Evolutionary conservation across 345 rosid species (phyloP).

Genomic region (Eutrema japonicum): DNA sequence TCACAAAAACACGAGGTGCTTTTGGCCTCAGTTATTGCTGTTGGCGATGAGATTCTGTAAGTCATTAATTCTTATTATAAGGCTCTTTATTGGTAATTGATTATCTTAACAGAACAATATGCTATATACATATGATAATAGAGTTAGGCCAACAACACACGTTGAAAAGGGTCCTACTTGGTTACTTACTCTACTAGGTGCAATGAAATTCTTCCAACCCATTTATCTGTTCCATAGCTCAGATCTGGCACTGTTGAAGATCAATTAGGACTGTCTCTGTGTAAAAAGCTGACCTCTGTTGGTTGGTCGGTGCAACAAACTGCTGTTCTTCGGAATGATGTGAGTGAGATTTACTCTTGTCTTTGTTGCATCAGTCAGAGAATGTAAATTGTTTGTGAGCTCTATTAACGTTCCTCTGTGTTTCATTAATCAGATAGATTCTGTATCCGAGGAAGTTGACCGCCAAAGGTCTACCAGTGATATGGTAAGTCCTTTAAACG

Average conservation of each 20-base stretch:
- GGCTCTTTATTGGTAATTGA: background rate
- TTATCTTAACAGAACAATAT: slow-evolving; percentile 1
- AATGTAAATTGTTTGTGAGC: slow-evolving; percentile 23
- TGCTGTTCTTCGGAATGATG: slow-evolving; percentile 73
- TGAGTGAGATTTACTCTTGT: slow-evolving; percentile 52
- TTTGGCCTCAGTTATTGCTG: slow-evolving; percentile 71
- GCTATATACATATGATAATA: slow-evolving; percentile 14
- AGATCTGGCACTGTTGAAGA: slow-evolving; percentile 97
- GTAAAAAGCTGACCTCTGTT: slow-evolving; percentile 73
- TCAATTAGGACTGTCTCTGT: slow-evolving; percentile 70
- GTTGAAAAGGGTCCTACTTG: slow-evolving; percentile 11
- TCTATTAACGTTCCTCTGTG: slow-evolving; percentile 24
- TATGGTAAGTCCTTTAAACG: slow-evolving; percentile 59
- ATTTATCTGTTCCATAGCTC: slow-evolving; percentile 92
- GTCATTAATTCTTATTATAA: slow-evolving; percentile 45
- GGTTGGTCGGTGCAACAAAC: slow-evolving; percentile 81
- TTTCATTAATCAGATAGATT: slow-evolving; percentile 71
- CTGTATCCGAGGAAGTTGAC: slow-evolving; percentile 96
- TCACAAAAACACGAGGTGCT: slow-evolving; percentile 54
- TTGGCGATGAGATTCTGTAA: slow-evolving; percentile 99
- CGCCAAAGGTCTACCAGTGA: slow-evolving; percentile 68
- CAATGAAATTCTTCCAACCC: slow-evolving; percentile 41
- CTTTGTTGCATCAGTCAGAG: slow-evolving; percentile 13
- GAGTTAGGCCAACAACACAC: slow-evolving; percentile 20
- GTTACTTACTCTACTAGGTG: slow-evolving; percentile 14